Conservation (phyloP, 148 eudicot species). For the Hydrangea macrophylla region DNA sequence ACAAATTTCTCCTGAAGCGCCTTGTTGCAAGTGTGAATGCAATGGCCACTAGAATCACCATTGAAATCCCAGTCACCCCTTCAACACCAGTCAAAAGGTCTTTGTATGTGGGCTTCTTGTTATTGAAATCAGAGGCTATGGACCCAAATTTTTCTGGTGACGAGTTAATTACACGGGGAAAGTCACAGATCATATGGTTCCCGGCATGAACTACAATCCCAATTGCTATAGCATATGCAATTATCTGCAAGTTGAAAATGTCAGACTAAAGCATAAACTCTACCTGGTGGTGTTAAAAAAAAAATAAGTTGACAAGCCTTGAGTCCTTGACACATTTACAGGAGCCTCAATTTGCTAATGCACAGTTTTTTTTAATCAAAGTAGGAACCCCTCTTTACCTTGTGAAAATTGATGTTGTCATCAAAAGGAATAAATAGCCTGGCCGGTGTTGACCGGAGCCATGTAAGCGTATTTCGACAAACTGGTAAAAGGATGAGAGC, state of each 20-base stretch:
- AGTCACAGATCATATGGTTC: constrained; percentile 76
- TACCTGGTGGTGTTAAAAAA: too few species aligned
- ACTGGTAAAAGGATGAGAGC: constrained; percentile 86
- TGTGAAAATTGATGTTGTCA: constrained; percentile 90
- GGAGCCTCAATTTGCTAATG: too few species aligned
- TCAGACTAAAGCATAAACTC: neutral
- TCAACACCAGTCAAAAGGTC: constrained; percentile 49
- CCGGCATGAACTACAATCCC: constrained; percentile 77
- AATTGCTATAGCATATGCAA: constrained; percentile 67
- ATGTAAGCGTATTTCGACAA: constrained; percentile 76
- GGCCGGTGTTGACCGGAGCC: constrained; percentile 75
- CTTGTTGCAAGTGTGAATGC: constrained; percentile 81
- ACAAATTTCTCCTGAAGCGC: constrained; percentile 53
- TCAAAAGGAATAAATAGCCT: constrained; percentile 72
- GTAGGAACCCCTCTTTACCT: constrained; percentile 38
- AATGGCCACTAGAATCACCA: constrained; percentile 76
- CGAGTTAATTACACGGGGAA: constrained; percentile 60
- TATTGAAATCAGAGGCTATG: constrained; percentile 59
- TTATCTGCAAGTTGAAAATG: constrained; percentile 39
- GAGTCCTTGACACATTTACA: neutral
- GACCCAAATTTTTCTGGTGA: constrained; percentile 62
- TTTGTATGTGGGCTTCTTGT: constrained; percentile 57
- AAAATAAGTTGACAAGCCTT: neutral
- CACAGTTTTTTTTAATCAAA: too few species aligned
- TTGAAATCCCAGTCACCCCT: constrained; percentile 74